Conservation (phyloP, 192 early-diverging fungal species). For the Coemansia javaensis region DNA sequence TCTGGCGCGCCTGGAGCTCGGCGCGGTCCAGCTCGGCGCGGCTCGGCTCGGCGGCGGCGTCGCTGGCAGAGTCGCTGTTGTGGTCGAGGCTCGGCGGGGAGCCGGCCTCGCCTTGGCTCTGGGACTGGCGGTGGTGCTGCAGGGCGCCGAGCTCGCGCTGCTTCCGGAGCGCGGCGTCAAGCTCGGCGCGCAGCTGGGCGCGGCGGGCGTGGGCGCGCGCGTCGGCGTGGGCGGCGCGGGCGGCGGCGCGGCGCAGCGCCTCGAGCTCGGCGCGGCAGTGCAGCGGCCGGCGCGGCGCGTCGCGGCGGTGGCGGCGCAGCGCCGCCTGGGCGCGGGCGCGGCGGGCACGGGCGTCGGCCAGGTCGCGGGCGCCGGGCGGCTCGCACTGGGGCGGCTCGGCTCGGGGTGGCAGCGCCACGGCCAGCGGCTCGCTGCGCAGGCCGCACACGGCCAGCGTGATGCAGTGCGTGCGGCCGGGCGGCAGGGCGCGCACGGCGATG, state of each 20-base stretch:
- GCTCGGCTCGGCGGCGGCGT: neutral
- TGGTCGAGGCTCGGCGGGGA: neutral
- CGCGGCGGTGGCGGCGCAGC: constrained; percentile 17
- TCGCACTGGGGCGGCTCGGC: constrained; percentile 2
- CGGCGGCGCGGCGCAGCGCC: constrained; percentile 3
- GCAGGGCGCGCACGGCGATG: constrained; percentile 19
- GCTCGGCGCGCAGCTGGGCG: constrained; percentile 6
- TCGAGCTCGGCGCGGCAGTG: constrained; percentile 30
- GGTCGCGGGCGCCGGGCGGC: neutral
- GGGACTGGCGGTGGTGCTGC: too few species aligned
- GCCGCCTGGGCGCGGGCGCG: constrained; percentile 1
- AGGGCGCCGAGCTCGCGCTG: neutral
- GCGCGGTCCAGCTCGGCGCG: constrained; percentile 1
- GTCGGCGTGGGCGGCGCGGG: constrained; percentile 1
- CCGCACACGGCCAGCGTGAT: constrained; percentile 25
- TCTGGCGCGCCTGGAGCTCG: constrained; percentile 7
- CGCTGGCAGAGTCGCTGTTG: neutral
- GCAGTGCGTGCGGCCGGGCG: constrained; percentile 2
- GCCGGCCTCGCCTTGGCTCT: too few species aligned
- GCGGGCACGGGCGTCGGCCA: neutral
- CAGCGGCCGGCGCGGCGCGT: constrained; percentile 9
- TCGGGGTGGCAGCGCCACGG: constrained; percentile 8
- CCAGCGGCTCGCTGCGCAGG: constrained; percentile 38
- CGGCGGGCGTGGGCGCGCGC: constrained; percentile 2
- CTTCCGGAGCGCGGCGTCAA: constrained; percentile 1